A percentile compares a stretch with the other conserved stretches of the same genome.
phyloP scores from a whole-genome alignment of 148 eudicot species.

The Rhododendron molle region DNA sequence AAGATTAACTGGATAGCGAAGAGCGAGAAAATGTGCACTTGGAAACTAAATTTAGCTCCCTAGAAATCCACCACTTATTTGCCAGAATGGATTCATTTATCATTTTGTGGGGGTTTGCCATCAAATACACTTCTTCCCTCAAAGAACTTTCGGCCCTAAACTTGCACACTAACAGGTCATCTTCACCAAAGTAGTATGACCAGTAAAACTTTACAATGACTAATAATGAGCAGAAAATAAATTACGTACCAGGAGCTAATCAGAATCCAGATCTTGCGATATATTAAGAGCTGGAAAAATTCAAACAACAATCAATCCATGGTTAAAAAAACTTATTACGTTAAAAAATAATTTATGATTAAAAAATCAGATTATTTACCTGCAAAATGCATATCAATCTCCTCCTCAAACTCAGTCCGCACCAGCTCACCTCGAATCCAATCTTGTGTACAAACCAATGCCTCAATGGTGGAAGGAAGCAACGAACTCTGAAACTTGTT shows the following conservation, averaged over 20 bases:
- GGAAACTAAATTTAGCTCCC: background rate
- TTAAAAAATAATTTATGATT: background rate
- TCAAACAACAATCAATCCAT: background rate
- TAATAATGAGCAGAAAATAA: background rate
- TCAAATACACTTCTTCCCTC: background rate
- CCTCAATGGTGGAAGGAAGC: constrained; percentile 12
- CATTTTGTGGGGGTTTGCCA: background rate
- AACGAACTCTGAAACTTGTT: constrained; percentile 15
- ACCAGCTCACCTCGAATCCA: constrained; percentile 9
- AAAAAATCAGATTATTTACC: constrained; percentile 11
- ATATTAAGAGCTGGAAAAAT: background rate
- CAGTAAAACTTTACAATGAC: background rate
- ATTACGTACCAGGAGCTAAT: background rate
- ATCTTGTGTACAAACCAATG: constrained; percentile 15
- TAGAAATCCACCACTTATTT: background rate
- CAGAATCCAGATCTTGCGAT: background rate
- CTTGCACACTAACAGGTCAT: background rate
- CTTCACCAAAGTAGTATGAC: background rate
- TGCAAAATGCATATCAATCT: constrained; percentile 14
- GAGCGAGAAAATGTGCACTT: background rate
- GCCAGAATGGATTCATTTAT: background rate
- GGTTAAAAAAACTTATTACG: background rate
- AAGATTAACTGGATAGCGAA: background rate
- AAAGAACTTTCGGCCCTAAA: background rate
- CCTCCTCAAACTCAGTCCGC: constrained; percentile 7